phyloP scores from a whole-genome alignment of 305 asterid species.

The Fraxinus angustifolia region DNA sequence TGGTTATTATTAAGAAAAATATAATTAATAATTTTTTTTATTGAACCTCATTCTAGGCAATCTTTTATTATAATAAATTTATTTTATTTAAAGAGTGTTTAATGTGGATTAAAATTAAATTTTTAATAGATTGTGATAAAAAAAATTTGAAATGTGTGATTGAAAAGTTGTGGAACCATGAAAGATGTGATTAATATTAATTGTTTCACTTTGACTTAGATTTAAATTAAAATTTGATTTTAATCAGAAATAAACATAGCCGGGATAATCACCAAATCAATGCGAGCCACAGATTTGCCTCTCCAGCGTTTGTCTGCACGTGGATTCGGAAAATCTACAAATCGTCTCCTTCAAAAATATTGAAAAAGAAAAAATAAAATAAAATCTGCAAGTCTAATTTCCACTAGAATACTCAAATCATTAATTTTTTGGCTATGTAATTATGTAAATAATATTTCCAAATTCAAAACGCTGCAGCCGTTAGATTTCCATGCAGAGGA shows the following conservation, averaged over 20 bases:
- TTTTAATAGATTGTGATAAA: too few species aligned
- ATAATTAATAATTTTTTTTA: background rate
- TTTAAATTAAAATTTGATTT: too few species aligned
- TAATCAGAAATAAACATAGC: too few species aligned
- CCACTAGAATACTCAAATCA: conserved; percentile 19
- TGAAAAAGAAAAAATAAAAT: background rate
- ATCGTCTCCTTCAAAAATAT: background rate
- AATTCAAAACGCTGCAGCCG: conserved; percentile 19
- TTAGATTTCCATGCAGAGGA: background rate
- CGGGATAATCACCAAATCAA: background rate
- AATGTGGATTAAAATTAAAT: too few species aligned
- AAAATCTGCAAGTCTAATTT: background rate
- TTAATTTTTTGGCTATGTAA: background rate
- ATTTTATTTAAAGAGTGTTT: background rate
- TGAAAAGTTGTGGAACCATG: too few species aligned
- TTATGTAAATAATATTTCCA: background rate
- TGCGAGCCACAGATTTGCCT: conserved; percentile 21
- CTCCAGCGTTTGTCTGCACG: conserved; percentile 11
- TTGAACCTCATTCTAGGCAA: background rate
- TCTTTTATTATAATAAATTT: background rate
- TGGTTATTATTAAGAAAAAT: background rate
- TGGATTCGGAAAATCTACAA: background rate
- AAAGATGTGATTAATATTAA: too few species aligned
- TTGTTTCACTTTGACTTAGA: too few species aligned
- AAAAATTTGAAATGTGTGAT: too few species aligned